These are phyloP conservation scores for Cladosporium sp. DNA, from an alignment of 2,329 filamentous ascomycete genomes.

Conservation along the genomic window DNA sequence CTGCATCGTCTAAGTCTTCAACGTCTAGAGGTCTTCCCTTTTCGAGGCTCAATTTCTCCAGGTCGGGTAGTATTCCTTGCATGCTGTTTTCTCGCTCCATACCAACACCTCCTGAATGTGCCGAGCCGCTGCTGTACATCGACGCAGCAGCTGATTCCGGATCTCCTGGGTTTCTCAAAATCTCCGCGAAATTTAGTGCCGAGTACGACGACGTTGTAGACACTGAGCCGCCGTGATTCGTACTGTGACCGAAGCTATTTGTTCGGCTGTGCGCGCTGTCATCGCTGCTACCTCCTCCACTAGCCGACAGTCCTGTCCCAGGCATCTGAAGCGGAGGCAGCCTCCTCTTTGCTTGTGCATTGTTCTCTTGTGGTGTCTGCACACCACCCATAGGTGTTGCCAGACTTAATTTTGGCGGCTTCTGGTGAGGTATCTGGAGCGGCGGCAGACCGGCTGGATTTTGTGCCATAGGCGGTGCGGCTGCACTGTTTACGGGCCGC, in stretches of 20 bases:
- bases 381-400: slow-evolving; percentile 85
- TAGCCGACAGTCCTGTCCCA: slow-evolving; percentile 56
- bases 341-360: slow-evolving; percentile 44
- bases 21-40: slow-evolving; percentile 82
- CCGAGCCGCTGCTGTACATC: slow-evolving; percentile 50
- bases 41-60: slow-evolving; percentile 78
- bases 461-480: slow-evolving; percentile 32
- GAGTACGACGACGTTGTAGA: slow-evolving; percentile 88
- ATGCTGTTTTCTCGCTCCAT: slow-evolving; percentile 84
- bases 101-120: slow-evolving; percentile 49
- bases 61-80: slow-evolving; percentile 68
- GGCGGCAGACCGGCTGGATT: slow-evolving; percentile 29
- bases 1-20: slow-evolving; percentile 90
- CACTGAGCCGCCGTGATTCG: slow-evolving; percentile 70
- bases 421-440: slow-evolving; percentile 49
- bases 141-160: slow-evolving; percentile 86
- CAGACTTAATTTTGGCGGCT: slow-evolving; percentile 75
- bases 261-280: slow-evolving; percentile 80
- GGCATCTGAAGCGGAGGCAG: slow-evolving; percentile 52
- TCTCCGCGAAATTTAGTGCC: slow-evolving; percentile 75
- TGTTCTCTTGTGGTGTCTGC: slow-evolving; percentile 62
- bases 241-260: slow-evolving; percentile 77
- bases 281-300: slow-evolving; percentile 64
- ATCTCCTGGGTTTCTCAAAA: slow-evolving; percentile 60
- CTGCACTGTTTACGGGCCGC: slow-evolving; percentile 59